Evolutionary conservation across 2,329 filamentous ascomycete genomes (phyloP).

Genomic region (Fusarium domesticum): DNA sequence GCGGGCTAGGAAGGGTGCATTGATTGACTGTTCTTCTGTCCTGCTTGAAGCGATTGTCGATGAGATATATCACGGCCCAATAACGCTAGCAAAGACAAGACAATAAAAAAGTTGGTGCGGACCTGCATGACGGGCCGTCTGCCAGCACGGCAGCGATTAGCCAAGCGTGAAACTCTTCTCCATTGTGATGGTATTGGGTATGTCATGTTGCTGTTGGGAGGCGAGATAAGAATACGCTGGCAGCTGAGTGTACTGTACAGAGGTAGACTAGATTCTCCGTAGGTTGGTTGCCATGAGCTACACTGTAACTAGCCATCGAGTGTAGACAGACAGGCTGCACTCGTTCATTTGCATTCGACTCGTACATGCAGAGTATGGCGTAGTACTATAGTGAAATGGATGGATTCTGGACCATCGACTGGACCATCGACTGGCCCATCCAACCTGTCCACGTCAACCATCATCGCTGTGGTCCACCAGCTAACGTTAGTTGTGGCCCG

Average conservation of each 20-base stretch:
- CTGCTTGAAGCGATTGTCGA: conserved; percentile 10
- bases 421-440: background rate
- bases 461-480: conserved; percentile 1
- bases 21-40: no score
- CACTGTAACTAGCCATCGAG: no score
- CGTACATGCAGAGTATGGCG: no score
- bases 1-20: background rate
- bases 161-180: conserved; percentile 9
- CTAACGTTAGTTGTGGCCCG: no score
- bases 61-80: conserved; percentile 32
- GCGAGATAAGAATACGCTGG: conserved; percentile 2
- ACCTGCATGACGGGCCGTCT: conserved; percentile 25
- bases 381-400: no score
- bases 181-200: conserved; percentile 5
- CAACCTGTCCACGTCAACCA: conserved; percentile 20
- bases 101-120: conserved; percentile 15
- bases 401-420: no score
- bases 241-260: no score
- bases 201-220: conserved; percentile 5
- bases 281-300: no score
- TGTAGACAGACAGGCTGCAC: no score
- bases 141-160: conserved; percentile 16
- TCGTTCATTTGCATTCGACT: no score
- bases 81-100: conserved; percentile 1
- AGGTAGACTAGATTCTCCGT: no score